Evolutionary conservation across 352 stramenopile species (phyloP).

Genomic region (Pythium aquatile): DNA sequence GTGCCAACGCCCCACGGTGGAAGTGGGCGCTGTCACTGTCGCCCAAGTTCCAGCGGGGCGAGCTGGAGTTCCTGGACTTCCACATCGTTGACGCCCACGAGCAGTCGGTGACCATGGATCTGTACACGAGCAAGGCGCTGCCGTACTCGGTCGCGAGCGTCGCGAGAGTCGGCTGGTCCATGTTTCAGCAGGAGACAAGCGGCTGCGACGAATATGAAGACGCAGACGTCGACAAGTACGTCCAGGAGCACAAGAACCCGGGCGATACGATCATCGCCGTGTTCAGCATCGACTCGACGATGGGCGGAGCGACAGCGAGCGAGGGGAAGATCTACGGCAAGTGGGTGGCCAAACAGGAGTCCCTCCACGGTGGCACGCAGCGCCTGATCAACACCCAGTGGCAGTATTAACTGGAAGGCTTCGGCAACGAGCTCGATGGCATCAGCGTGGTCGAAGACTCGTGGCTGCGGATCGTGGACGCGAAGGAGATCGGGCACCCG

Average conservation of each 20-base stretch:
- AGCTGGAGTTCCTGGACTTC: slow-evolving; percentile 2
- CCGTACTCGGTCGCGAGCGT: not conserved
- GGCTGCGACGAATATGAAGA: too few species aligned
- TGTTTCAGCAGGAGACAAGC: not conserved
- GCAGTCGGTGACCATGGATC: not conserved
- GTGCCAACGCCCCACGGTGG: not conserved
- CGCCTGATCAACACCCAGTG: slow-evolving; percentile 6
- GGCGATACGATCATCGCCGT: not conserved
- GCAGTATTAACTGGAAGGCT: not conserved
- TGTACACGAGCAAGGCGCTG: not conserved
- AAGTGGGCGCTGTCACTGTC: not conserved
- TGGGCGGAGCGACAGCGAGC: not conserved
- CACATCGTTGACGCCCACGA: not conserved
- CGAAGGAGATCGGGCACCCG: slow-evolving; percentile 8
- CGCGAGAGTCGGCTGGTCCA: not conserved
- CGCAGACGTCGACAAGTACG: slow-evolving; percentile 1
- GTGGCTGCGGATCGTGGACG: slow-evolving; percentile 16
- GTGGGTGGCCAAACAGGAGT: slow-evolving; percentile 1
- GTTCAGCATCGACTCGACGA: not conserved
- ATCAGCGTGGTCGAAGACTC: slow-evolving; percentile 8
- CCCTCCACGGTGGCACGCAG: not conserved
- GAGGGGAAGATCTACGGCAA: slow-evolving; percentile 11
- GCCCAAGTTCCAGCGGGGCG: not conserved
- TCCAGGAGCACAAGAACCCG: not conserved
- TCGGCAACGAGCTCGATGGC: slow-evolving; percentile 15